Evolutionary conservation across 2,329 filamentous ascomycete genomes (phyloP).

Genomic region (Penicillium sp.): DNA sequence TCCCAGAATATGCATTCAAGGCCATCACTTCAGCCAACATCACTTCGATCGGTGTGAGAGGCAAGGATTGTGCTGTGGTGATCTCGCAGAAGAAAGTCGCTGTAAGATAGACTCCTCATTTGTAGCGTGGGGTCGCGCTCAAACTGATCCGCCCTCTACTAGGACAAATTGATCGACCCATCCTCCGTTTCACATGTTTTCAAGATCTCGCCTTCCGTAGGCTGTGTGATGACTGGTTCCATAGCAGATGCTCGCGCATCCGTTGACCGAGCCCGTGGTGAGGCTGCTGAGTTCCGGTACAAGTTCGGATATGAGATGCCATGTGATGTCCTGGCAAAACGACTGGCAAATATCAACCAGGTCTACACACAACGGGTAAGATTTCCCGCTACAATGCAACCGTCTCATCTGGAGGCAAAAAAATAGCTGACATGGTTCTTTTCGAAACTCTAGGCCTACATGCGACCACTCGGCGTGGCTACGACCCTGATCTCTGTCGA

Average conservation of each 20-base stretch:
- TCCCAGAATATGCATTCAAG: conserved; percentile 98
- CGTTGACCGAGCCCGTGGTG: conserved; percentile 86
- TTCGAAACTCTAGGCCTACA: conserved; percentile 68
- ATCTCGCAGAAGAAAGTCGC: conserved; percentile 99
- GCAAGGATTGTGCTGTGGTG: conserved; percentile 95
- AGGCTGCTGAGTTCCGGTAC: conserved; percentile 97
- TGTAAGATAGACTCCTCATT: conserved; percentile 57
- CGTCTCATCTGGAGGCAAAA: neutral
- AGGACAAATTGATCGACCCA: conserved; percentile 99
- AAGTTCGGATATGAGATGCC: conserved; percentile 99
- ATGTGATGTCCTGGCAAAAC: conserved; percentile 92
- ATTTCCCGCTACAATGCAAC: conserved; percentile 8
- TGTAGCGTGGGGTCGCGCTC: neutral
- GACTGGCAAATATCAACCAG: conserved; percentile 97
- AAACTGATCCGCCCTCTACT: conserved; percentile 19
- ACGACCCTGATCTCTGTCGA: conserved; percentile 94
- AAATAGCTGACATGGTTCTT: conserved; percentile 4
- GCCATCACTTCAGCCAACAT: conserved; percentile 99
- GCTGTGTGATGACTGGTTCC: conserved; percentile 97
- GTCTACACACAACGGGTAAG: conserved; percentile 95
- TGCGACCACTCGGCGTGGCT: conserved; percentile 94
- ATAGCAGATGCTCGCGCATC: conserved; percentile 96
- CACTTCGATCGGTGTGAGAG: conserved; percentile 92
- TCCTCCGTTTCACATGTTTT: conserved; percentile 97
- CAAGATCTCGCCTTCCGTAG: conserved; percentile 91